Base-by-base conservation (phyloP, 2,329 filamentous ascomycete genomes). In the Zymoseptoria tritici region DNA sequence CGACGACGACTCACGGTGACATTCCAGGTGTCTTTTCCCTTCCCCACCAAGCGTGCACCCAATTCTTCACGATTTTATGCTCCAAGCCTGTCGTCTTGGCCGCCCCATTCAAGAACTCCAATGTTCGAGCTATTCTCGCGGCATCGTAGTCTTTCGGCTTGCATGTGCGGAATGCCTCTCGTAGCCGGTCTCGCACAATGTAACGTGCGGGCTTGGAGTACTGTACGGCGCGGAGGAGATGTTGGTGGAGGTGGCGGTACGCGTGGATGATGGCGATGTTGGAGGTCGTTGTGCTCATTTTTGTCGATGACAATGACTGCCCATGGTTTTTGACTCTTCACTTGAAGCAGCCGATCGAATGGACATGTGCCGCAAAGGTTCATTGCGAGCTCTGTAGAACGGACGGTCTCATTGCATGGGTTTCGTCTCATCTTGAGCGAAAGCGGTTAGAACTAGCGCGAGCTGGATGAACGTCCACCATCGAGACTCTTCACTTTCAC, bases 161-260 rank as follows among this genome's bases (percentile, higher is more conserved):
- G n/a, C 81, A 78, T 13, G 79, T 65, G 16, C 76, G 82, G 69
- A 90, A 90, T 9, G 82, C 84, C 6, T 70, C 68, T 52, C 86
- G 80, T 22, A 89, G 73, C 8, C 57, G 57, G 42, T 69, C 83
- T 59, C 84, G 83, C 16, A 84, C 78, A 3, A 82, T 77, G 73
- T 79, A 87, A 57, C 88, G 85, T 29, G 85, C 82, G 16, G 89
- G 89, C 62, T 82, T 81, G 13, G 88, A 83, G 76, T 85, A 89
- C 64, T 88, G 85, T 21, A 93, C 83, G 3, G 88, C 90, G 29
- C 80, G 83, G n/a, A 92, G 79, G 19, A 83, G 77, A 6, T 80
- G 80, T 56, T 86, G 84, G 70, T 88, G 87, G 36, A 94, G 79
- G 60, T 83, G 78, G 62, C 90, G 83, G 74, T 93, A 94, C 53